A percentile compares a stretch with the other conserved stretches of the same genome.
Conservation (phyloP, 805 yeast species). For the Candida taoyuanica region DNA sequence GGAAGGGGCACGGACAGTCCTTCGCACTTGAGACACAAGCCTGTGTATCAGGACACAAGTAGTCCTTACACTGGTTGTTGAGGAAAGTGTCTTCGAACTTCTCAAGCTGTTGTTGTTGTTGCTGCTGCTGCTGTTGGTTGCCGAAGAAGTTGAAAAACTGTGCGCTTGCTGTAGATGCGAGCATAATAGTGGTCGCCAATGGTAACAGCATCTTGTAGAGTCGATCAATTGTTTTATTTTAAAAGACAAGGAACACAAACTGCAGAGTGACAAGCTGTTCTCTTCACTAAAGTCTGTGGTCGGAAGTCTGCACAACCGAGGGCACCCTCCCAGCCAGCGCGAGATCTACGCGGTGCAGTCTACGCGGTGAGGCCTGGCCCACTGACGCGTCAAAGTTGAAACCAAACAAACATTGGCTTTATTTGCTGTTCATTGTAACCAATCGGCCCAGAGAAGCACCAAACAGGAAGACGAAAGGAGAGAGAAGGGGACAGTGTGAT, state of each 20-base stretch:
- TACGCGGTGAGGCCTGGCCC: not conserved
- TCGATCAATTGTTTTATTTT: too few species aligned
- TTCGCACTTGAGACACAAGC: conserved; percentile 64
- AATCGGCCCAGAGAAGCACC: too few species aligned
- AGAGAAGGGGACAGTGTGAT: conserved; percentile 38
- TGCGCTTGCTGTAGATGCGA: conserved; percentile 23
- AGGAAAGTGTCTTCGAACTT: conserved; percentile 34
- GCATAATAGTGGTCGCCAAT: not conserved
- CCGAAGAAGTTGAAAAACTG: conserved; percentile 44
- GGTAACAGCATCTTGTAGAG: not conserved
- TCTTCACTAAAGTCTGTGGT: not conserved
- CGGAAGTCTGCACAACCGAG: not conserved
- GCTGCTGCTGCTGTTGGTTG: conserved; percentile 35
- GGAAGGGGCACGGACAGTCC: conserved; percentile 90
- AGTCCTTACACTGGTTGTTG: conserved; percentile 50
- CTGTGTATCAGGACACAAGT: conserved; percentile 79
- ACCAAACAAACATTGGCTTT: not conserved
- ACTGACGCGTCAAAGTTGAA: not conserved
- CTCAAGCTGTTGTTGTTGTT: conserved; percentile 28
- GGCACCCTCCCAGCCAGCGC: too few species aligned
- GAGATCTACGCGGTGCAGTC: too few species aligned
- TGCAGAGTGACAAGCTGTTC: not conserved
- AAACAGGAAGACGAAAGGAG: not conserved
- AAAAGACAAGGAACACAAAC: too few species aligned
- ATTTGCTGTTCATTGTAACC: too few species aligned